A percentile compares a stretch with the other conserved stretches of the same genome.
Evolutionary conservation across 1,284 basidiomycete species (phyloP).

Genomic region (Hymenochaete sp.): DNA sequence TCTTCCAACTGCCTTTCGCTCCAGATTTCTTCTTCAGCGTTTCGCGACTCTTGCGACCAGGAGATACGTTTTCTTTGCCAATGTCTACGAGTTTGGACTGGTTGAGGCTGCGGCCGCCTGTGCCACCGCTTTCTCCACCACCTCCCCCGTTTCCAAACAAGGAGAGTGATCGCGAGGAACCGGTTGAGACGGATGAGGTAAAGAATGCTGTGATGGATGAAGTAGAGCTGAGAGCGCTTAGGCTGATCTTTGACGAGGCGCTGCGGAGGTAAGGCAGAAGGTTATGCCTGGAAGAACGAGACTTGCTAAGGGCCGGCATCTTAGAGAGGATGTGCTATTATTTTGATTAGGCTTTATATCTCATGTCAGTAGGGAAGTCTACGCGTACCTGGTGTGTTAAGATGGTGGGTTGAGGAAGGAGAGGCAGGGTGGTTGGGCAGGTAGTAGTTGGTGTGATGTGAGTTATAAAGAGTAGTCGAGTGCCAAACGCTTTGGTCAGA

Average conservation of each 20-base stretch:
- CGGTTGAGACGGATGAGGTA: neutral
- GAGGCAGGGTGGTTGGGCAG: no score
- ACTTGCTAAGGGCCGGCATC: slow-evolving; percentile 15
- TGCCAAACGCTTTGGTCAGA: no score
- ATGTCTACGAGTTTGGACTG: slow-evolving; percentile 3
- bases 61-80: neutral
- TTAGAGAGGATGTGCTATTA: neutral
- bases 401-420: neutral
- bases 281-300: neutral
- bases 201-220: slow-evolving; percentile 14
- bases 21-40: neutral
- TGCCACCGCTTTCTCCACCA: neutral
- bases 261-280: slow-evolving; percentile 10
- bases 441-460: no score
- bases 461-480: no score
- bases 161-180: slow-evolving; percentile 8
- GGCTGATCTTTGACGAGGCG: slow-evolving; percentile 14
- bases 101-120: neutral
- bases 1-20: slow-evolving; percentile 1
- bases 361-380: neutral
- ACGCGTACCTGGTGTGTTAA: neutral
- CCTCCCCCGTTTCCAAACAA: slow-evolving; percentile 3
- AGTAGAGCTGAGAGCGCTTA: slow-evolving; percentile 12
- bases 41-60: neutral
- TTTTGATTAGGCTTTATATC: neutral